phyloP scores from a whole-genome alignment of 73 alveolate species.

The Diophrys sp. region DNA sequence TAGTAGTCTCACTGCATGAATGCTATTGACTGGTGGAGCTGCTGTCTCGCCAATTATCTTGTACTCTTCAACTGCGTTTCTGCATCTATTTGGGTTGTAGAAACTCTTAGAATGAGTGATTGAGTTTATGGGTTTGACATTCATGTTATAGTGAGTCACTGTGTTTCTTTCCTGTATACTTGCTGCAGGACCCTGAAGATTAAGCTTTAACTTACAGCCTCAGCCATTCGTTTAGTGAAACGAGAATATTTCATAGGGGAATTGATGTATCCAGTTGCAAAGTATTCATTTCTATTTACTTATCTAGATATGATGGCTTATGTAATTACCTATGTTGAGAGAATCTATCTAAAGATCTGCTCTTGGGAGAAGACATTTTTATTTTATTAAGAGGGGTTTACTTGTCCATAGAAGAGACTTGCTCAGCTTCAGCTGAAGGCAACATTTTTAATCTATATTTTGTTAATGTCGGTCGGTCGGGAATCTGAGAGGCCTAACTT shows the following conservation, averaged over 20 bases:
- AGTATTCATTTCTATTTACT: too few species aligned
- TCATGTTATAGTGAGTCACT: not conserved
- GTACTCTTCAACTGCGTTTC: not conserved
- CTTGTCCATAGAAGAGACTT: too few species aligned
- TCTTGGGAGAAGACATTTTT: too few species aligned
- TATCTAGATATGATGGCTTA: too few species aligned
- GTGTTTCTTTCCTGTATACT: not conserved
- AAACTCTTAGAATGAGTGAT: not conserved
- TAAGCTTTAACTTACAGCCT: too few species aligned
- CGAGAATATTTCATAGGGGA: not conserved
- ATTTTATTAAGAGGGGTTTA: too few species aligned
- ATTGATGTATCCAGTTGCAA: not conserved
- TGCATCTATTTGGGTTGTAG: not conserved
- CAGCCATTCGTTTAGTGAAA: not conserved
- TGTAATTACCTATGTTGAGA: too few species aligned
- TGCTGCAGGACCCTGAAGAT: not conserved
- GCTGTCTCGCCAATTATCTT: not conserved
- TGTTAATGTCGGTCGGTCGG: too few species aligned
- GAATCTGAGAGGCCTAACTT: too few species aligned
- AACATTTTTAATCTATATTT: too few species aligned
- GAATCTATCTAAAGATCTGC: too few species aligned
- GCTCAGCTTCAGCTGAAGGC: too few species aligned
- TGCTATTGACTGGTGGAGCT: not conserved
- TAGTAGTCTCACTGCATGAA: not conserved
- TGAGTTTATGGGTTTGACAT: not conserved